phyloP scores from a whole-genome alignment of 768 basidiomycete species.

The Cystoderma amianthinum region DNA sequence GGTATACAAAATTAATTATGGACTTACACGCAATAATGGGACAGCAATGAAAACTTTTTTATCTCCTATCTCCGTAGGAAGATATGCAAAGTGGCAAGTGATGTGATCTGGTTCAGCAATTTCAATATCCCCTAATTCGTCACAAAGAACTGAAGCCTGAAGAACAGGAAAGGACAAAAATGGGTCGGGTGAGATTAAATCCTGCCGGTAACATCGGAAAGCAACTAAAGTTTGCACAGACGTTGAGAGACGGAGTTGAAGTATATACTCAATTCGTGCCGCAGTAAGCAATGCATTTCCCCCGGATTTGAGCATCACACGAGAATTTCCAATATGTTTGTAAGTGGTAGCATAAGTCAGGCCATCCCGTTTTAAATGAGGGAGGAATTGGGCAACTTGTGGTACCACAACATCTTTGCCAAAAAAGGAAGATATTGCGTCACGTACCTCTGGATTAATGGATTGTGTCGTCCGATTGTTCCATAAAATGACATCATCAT shows the following conservation, averaged over 20 bases:
- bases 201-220: not conserved
- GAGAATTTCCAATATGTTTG: not conserved
- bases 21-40: not conserved
- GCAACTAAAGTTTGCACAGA: not conserved
- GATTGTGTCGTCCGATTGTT: not conserved
- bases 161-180: not conserved
- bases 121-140: not conserved
- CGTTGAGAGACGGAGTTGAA: not conserved
- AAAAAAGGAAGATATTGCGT: not conserved
- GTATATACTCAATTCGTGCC: not conserved
- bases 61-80: not conserved
- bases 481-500: not conserved
- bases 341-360: not conserved
- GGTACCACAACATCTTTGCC: not conserved
- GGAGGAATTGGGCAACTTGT: not conserved
- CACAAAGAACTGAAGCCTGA: not conserved
- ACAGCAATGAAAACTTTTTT: not conserved
- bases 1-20: not conserved
- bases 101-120: not conserved
- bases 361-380: not conserved
- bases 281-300: not conserved
- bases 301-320: not conserved
- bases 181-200: not conserved
- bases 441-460: not conserved
- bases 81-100: not conserved